A percentile compares a stretch with the other conserved stretches of the same genome.
Conservation (phyloP, 768 basidiomycete species). For the Coprinopsis marcescibilis region DNA sequence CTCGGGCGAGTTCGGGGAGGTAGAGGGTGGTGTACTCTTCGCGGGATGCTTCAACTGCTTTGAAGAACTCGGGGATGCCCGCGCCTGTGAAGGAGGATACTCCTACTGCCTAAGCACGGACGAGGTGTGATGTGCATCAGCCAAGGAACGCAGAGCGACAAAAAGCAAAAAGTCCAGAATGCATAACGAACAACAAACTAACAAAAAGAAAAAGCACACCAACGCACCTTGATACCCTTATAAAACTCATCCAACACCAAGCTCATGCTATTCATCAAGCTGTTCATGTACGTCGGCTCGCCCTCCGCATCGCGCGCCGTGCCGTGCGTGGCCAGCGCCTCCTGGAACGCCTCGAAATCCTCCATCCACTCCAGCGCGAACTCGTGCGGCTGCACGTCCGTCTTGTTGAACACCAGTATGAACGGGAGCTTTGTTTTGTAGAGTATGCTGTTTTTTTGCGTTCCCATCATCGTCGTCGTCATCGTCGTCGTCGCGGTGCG, state of each 20-base stretch:
- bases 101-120: conserved; percentile 69
- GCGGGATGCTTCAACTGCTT: conserved; percentile 82
- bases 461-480: too few species aligned
- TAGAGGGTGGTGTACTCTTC: conserved; percentile 90
- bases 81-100: conserved; percentile 96
- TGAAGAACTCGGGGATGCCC: conserved; percentile 87
- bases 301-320: conserved; percentile 72
- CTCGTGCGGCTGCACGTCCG: conserved; percentile 81
- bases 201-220: background rate
- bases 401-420: conserved; percentile 98
- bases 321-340: conserved; percentile 68
- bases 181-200: background rate
- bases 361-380: conserved; percentile 98
- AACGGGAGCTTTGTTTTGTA: conserved; percentile 99
- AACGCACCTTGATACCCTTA: conserved; percentile 80
- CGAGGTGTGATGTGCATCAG: background rate
- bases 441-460: conserved; percentile 84
- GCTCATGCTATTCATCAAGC: conserved; percentile 99
- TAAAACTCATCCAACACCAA: conserved; percentile 98
- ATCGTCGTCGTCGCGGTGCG: too few species aligned
- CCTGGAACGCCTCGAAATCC: conserved; percentile 95
- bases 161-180: too few species aligned
- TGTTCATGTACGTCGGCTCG: conserved; percentile 97
- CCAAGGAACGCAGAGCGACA: background rate
- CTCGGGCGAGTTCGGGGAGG: conserved; percentile 78